Percentiles rank a stretch among this genome's conserved stretches.
These are phyloP conservation scores for Casuarina equisetifolia DNA, from an alignment of 306 rosid species.

Conservation along the genomic window DNA sequence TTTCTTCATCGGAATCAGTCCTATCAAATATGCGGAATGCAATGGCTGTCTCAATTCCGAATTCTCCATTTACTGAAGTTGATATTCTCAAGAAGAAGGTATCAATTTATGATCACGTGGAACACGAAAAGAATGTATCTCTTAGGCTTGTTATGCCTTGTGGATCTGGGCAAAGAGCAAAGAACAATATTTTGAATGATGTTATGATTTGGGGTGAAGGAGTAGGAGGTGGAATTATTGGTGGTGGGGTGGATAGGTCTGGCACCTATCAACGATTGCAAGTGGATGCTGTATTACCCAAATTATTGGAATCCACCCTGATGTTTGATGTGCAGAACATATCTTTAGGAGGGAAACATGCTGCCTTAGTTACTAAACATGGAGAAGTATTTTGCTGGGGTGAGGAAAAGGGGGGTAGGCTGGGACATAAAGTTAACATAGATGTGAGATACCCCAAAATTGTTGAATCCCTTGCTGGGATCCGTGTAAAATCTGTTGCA, in stretches of 20 bases:
- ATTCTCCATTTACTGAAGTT: conserved; percentile 53
- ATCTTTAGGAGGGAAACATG: conserved; percentile 80
- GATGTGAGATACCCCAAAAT: conserved; percentile 63
- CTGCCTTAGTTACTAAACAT: conserved; percentile 71
- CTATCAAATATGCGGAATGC: conserved; percentile 39
- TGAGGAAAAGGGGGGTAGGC: conserved; percentile 64
- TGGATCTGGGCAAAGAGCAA: conserved; percentile 40
- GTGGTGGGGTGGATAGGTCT: conserved; percentile 41
- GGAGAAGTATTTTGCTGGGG: conserved; percentile 96
- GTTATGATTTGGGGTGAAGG: conserved; percentile 92
- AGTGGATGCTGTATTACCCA: conserved; percentile 60
- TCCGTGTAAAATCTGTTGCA: conserved; percentile 47
- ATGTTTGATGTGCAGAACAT: conserved; percentile 66
- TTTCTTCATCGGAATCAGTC: conserved; percentile 48
- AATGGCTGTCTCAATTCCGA: conserved; percentile 42
- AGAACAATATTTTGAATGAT: conserved; percentile 59
- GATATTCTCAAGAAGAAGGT: conserved; percentile 37
- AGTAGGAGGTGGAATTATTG: conserved; percentile 45
- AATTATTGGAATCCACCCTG: conserved; percentile 61
- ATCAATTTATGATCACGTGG: conserved; percentile 28
- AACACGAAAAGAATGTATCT: conserved; percentile 36
- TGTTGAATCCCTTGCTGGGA: conserved; percentile 60
- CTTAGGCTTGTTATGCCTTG: conserved; percentile 37
- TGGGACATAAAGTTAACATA: conserved; percentile 66
- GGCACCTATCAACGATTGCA: conserved; percentile 31